These are phyloP conservation scores for Gamarada debralockiae DNA, from an alignment of 495 filamentous ascomycete genomes.

Conservation along the genomic window DNA sequence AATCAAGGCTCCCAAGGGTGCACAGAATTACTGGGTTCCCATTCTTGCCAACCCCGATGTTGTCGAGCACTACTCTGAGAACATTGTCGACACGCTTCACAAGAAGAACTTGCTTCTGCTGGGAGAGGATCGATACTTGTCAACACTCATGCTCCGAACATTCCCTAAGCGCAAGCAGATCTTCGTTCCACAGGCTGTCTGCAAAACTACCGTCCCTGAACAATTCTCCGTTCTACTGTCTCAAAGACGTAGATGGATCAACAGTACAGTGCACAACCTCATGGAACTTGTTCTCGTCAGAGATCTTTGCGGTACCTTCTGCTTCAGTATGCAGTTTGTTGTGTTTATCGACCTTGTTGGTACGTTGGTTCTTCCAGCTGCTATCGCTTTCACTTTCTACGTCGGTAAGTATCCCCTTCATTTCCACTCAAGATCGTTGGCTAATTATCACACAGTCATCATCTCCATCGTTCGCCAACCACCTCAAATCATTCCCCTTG, in stretches of 20 bases:
- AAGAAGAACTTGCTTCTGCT: slow-evolving; percentile 96
- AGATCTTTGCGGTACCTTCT: slow-evolving; percentile 98
- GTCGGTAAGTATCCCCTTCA: slow-evolving; percentile 59
- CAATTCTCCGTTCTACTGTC: slow-evolving; percentile 88
- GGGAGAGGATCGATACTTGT: slow-evolving; percentile 95
- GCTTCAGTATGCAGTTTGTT: slow-evolving; percentile 99
- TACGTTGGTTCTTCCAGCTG: slow-evolving; percentile 90
- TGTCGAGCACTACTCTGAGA: slow-evolving; percentile 98
- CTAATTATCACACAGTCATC: slow-evolving; percentile 54
- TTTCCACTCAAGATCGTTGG: background rate
- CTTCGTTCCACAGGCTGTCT: slow-evolving; percentile 96
- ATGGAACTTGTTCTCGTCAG: slow-evolving; percentile 96
- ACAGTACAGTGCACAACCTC: slow-evolving; percentile 97
- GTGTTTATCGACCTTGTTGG: slow-evolving; percentile 95
- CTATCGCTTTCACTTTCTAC: slow-evolving; percentile 96
- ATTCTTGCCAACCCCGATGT: slow-evolving; percentile 98
- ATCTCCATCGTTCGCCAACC: slow-evolving; percentile 79
- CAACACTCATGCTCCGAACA: slow-evolving; percentile 95
- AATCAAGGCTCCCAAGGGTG: slow-evolving; percentile 98
- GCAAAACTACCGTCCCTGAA: slow-evolving; percentile 96
- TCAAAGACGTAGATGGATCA: slow-evolving; percentile 97
- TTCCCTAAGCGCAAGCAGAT: slow-evolving; percentile 99
- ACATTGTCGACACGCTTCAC: slow-evolving; percentile 97
- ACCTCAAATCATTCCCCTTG: slow-evolving; percentile 87
- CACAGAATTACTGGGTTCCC: slow-evolving; percentile 98